Evolutionary conservation across 2,329 filamentous ascomycete species (phyloP), one percentile per base, ranked within the genome.

Genomic region (Aspergillus brunneoviolaceus): DNA sequence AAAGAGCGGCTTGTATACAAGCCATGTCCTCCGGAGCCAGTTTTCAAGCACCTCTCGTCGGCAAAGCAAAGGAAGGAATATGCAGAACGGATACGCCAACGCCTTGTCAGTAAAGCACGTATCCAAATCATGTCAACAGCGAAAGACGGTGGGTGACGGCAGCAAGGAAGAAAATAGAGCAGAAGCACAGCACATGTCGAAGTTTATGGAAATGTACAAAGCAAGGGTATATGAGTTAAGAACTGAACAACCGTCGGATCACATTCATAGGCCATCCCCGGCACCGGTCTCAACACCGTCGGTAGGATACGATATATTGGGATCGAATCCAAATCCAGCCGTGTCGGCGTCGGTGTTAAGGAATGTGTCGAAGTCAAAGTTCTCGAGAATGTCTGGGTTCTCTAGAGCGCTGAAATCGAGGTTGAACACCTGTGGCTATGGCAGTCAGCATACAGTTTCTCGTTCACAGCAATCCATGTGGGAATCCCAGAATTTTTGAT

Each of bases 281-380:
- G 74, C 69, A 66, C 75, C 75, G 52, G 76, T 78, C 66, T 78
- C 77, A 64, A 79, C 77, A 66, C 76, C 75, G 62, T 79, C 78
- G 12, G 71, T 67, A 35, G 70, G 60, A 61, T 77, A 78, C 49
- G 70, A 60, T 59, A 77, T 71, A 63, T 66, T 78, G 23, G 76
- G 73, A 48, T 78, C 76, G 60, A 80, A 80, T 27, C 74, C 74
- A 65, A 80, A 80, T 23, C 72, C 72, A 39, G 71, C 69, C n/a
- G 70, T 69, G 57, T 77, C 77, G 49, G 68, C 72, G 64, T 83
- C 83, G 45, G 82, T 85, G 67, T 87, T 85, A 55, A 89, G 77
- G 77, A 88, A 89, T 16, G 83, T 85, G 69, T 88, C 86, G 71
- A 89, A 89, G 72, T 89, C 85, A 71, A 89, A 88, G 66, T 79